Evolutionary conservation across 1,284 basidiomycete genomes (phyloP), one percentile per base, ranked within the genome.

Genomic region (Coniferiporia sulphurascens): DNA sequence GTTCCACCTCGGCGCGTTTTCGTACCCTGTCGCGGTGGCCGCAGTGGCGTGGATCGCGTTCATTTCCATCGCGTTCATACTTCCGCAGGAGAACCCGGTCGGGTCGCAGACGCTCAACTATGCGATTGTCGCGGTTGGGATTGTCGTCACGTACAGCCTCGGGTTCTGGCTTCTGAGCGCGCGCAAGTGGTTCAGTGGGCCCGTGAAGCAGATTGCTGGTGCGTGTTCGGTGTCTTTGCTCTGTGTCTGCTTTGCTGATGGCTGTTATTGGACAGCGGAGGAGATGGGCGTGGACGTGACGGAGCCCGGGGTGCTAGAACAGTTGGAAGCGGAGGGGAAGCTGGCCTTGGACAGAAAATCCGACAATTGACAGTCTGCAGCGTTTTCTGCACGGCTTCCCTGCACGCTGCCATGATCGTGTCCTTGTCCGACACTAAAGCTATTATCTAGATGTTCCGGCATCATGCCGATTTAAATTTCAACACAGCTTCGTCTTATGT

Each of bases 61-160:
- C 68, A 86, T 87, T 62, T 74, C 84, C 5, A 83, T 88, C 62
- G 81, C 76, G 3, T 88, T 88, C 69, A 80, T 87, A 62, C 77
- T 89, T 7, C 86, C 86, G 6, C 79, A 85, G 68, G 71, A 80
- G 45, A 87, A 86, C 67, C 86, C 86, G 1, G 86, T 90, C 52
- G 72, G 83, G 65, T 79, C 80, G 0, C 80, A 87, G 67, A 88
- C 87, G 4, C 72, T 91, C 60, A 90, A 90, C 70, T 90, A 90
- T 67, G 73, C 87, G 0, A 78, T 85, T 44, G 86, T 89, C 13
- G 87, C 86, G 9, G 86, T 89, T 19, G 86, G 84, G 0, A 86
- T 89, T 63, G 84, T 90, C 21, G 67, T 86, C 8, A 61, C 72
- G 1, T 88, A 87, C 68, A 78, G 81, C 59, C 66, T 86, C 12